These are phyloP conservation scores for Trifolium dubium DNA, from an alignment of 306 rosid species.

Conservation along the genomic window DNA sequence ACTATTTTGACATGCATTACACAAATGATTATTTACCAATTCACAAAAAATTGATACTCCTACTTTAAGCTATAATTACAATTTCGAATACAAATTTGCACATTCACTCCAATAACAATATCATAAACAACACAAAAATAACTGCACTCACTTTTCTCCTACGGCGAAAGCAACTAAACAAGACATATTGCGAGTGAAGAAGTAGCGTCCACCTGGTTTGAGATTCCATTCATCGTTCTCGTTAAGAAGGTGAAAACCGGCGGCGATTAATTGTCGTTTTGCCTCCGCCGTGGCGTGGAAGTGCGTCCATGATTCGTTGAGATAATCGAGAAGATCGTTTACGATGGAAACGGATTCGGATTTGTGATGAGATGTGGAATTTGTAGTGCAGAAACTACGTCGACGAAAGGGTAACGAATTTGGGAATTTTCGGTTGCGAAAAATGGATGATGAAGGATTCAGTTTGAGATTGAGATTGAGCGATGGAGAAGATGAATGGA, in stretches of 20 bases:
- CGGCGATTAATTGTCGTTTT: constrained; percentile 70
- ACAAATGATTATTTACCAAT: not conserved
- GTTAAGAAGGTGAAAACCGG: constrained; percentile 76
- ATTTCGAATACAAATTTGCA: not conserved
- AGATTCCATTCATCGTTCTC: constrained; percentile 90
- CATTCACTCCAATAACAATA: not conserved
- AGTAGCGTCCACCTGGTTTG: constrained; percentile 93
- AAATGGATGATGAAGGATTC: constrained; percentile 6
- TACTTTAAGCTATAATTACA: not conserved
- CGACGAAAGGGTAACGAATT: constrained; percentile 23
- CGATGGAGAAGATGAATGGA: constrained; percentile 44
- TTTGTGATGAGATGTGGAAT: constrained; percentile 46
- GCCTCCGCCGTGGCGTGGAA: constrained; percentile 99
- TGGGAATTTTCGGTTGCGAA: constrained; percentile 14
- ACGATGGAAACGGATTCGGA: constrained; percentile 60
- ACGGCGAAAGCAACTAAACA: constrained; percentile 86
- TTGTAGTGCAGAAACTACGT: constrained; percentile 47
- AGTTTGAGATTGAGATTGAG: constrained; percentile 48
- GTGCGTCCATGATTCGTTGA: constrained; percentile 96
- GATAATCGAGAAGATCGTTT: constrained; percentile 75
- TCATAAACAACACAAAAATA: not conserved
- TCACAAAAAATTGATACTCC: not conserved
- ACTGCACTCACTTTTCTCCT: constrained; percentile 64
- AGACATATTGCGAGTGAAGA: constrained; percentile 94
- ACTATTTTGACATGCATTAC: not conserved